Evolutionary conservation across 305 asterid genomes (phyloP), one percentile per base, ranked within the genome.

Genomic region (Ajuga reptans): DNA sequence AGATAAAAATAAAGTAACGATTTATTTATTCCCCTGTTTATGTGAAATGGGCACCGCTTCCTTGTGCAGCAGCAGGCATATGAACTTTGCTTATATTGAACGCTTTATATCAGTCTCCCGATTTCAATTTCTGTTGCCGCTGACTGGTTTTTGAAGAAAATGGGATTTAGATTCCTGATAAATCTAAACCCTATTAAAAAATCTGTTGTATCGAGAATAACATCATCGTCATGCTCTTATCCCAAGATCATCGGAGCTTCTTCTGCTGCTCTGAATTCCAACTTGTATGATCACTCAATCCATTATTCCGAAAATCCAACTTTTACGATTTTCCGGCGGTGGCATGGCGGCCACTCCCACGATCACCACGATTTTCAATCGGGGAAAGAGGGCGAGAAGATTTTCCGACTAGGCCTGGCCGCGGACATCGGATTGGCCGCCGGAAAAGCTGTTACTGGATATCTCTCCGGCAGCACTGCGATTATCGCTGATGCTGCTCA

Each of bases 401-500:
- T 93, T 50, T 90, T 93, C 89, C 92, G 92, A 5, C 81, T 93
- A 8, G 99, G 99, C 41, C 88, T 90, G 14, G 92, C 87, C 15
- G 90, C 97, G 68, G 99, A 93, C 59, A 73, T 93, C n/a, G 87
- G 95, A 16, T 82, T 93, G 75, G 95, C 99, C 43, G 87, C 86
- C 51, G 96, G 95, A 31, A 93, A 93, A 84, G 84, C 89, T 29
- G 71, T 87, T 10, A 84, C 97, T 0, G 99, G 97, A 43, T 93
- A 90, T 72, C 67, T 90, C 49, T 81, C 94, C 66, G 99, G 97
- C 34, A 93, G 97, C 84, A 90, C 97, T 24, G 99, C 97, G 34
- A 89, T 93, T 39, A 89, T 93, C 64, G 97, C 99, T 10, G 97
- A 93, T 78, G 96, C 99, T 2, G 99, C 95, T 41, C 97, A 89